Conservation (phyloP, 805 yeast species). For the Diddensiella santjacobensis region DNA sequence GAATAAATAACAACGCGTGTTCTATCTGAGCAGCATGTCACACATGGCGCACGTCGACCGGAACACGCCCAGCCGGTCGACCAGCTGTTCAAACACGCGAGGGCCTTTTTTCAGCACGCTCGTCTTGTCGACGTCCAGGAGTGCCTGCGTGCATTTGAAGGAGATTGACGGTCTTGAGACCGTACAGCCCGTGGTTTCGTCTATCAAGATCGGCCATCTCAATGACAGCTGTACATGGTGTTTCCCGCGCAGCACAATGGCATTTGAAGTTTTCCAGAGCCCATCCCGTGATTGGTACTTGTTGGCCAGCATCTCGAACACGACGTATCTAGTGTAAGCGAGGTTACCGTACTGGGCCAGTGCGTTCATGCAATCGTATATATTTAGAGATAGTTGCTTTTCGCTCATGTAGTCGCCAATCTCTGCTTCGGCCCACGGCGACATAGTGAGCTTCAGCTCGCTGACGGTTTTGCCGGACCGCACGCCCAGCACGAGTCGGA, state of each 20-base stretch:
- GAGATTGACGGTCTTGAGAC: background rate
- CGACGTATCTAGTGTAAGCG: slow-evolving; percentile 9
- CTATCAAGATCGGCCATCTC: slow-evolving; percentile 3
- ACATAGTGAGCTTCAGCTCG: slow-evolving; percentile 2
- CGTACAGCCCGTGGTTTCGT: background rate
- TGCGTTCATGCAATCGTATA: slow-evolving; percentile 18
- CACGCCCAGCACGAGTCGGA: slow-evolving; percentile 7
- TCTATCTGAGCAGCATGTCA: slow-evolving; percentile 6
- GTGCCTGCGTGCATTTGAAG: background rate
- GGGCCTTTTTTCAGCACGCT: background rate
- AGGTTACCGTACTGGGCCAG: slow-evolving; percentile 20
- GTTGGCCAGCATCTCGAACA: slow-evolving; percentile 15
- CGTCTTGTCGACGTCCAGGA: slow-evolving; percentile 2
- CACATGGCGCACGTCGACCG: slow-evolving; percentile 9
- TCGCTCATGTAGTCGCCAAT: slow-evolving; percentile 14
- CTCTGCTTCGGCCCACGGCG: slow-evolving; percentile 14
- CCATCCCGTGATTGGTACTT: slow-evolving; percentile 3
- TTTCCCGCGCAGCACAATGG: slow-evolving; percentile 2
- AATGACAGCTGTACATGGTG: background rate
- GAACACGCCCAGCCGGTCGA: slow-evolving; percentile 11
- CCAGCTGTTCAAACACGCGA: slow-evolving; percentile 10
- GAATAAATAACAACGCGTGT: background rate
- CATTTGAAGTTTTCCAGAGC: slow-evolving; percentile 12
- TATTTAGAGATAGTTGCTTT: background rate
- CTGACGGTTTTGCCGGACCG: background rate